These are phyloP conservation scores for Erodium maritimum DNA, from an alignment of 345 rosid genomes.

Conservation along the genomic window DNA sequence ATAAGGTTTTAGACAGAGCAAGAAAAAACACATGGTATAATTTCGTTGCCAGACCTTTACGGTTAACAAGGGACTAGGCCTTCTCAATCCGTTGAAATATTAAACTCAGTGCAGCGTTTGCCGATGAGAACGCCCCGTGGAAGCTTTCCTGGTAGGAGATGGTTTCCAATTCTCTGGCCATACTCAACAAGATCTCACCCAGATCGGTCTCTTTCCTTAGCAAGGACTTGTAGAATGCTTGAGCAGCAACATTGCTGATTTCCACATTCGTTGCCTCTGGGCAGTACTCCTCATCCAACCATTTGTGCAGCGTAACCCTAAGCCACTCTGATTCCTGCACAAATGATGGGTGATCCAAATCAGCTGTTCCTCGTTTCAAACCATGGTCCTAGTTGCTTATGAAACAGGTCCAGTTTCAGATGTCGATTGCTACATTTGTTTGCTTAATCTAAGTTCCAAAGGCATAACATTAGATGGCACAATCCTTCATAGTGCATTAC, in stretches of 20 bases:
- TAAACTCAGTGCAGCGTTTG: constrained; percentile 64
- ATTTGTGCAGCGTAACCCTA: constrained; percentile 64
- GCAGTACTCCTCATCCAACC: constrained; percentile 93
- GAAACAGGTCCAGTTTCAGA: no score
- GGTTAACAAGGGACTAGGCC: constrained; percentile 2
- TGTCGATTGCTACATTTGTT: no score
- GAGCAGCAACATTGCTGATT: constrained; percentile 67
- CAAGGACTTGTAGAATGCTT: constrained; percentile 40
- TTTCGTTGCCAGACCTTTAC: constrained; percentile 2
- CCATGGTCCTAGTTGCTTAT: no score
- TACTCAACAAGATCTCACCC: constrained; percentile 65
- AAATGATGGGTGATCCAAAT: neutral
- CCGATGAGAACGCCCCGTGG: constrained; percentile 86
- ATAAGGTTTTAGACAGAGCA: neutral
- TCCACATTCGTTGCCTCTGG: constrained; percentile 83
- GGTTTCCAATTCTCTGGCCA: constrained; percentile 59
- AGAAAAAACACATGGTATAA: neutral
- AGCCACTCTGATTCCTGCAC: constrained; percentile 82
- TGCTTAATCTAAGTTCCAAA: no score
- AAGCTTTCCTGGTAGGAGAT: constrained; percentile 78
- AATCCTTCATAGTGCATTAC: no score
- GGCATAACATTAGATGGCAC: no score
- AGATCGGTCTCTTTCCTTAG: constrained; percentile 44
- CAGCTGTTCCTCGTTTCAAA: no score
- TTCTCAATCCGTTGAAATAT: constrained; percentile 47